A percentile compares a stretch with the other conserved stretches of the same genome.
phyloP scores from a whole-genome alignment of 306 rosid genomes.

The Gastrolobium villosum region DNA sequence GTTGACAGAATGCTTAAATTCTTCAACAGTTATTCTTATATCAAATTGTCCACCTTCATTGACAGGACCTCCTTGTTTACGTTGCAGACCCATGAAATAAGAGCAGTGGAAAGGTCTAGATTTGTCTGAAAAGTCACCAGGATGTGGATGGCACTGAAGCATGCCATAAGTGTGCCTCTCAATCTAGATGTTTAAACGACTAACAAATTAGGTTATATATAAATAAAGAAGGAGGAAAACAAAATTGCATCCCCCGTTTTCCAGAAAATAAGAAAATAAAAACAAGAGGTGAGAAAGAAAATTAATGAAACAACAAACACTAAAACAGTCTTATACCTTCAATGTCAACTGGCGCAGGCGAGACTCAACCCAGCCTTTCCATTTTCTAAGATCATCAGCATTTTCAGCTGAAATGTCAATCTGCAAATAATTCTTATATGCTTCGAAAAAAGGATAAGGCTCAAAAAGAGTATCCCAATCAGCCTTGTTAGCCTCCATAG shows the following conservation, averaged over 20 bases:
- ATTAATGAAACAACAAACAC: conserved; percentile 20
- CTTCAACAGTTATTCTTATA: conserved; percentile 75
- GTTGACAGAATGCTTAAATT: conserved; percentile 78
- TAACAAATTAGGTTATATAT: conserved; percentile 35
- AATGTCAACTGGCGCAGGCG: conserved; percentile 91
- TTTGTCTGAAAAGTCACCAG: conserved; percentile 83
- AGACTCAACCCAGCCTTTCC: conserved; percentile 99
- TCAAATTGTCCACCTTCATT: conserved; percentile 75
- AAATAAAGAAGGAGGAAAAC: background rate
- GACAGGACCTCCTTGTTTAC: conserved; percentile 77
- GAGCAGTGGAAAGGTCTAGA: conserved; percentile 75
- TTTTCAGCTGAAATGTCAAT: conserved; percentile 85
- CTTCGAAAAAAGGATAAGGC: conserved; percentile 81
- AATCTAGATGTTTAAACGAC: conserved; percentile 62
- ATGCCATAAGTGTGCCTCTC: conserved; percentile 76
- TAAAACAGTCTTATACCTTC: conserved; percentile 73
- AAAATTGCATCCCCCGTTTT: background rate
- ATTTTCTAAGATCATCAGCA: conserved; percentile 84
- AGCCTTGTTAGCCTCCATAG: conserved; percentile 81
- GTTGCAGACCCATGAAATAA: conserved; percentile 93
- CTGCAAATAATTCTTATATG: conserved; percentile 84
- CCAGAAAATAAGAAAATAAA: background rate
- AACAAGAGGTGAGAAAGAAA: conserved; percentile 16
- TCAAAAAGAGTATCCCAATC: conserved; percentile 95
- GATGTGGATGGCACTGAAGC: conserved; percentile 98